phyloP scores from a whole-genome alignment of 2,329 filamentous ascomycete species.

The Alternaria gaisen region DNA sequence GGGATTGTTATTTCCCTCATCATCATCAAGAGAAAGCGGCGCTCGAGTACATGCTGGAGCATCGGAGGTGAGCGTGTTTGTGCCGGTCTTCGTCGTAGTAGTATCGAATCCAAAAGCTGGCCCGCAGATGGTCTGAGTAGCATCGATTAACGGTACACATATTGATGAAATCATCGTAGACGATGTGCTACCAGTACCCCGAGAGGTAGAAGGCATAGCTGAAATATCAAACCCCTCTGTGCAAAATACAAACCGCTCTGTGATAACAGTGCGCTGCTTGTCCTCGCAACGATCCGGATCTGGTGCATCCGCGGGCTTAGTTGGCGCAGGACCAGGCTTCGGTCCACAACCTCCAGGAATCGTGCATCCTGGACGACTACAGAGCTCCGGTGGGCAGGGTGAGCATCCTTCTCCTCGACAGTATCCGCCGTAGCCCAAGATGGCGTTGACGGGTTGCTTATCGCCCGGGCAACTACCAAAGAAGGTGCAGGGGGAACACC shows the following conservation, averaged over 20 bases:
- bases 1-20: slow-evolving; percentile 37
- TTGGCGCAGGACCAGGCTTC: slow-evolving; percentile 27
- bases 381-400: slow-evolving; percentile 30
- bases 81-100: slow-evolving; percentile 16
- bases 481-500: slow-evolving; percentile 24
- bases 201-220: slow-evolving; percentile 9
- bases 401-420: slow-evolving; percentile 27
- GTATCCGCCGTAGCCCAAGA: slow-evolving; percentile 29
- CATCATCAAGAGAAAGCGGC: slow-evolving; percentile 40
- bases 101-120: slow-evolving; percentile 20
- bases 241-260: slow-evolving; percentile 32
- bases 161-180: slow-evolving; percentile 25
- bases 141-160: slow-evolving; percentile 26
- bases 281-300: slow-evolving; percentile 28
- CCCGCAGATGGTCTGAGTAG: slow-evolving; percentile 29
- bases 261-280: slow-evolving; percentile 33
- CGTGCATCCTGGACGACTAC: slow-evolving; percentile 22
- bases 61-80: slow-evolving; percentile 13
- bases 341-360: slow-evolving; percentile 29
- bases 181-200: slow-evolving; percentile 10
- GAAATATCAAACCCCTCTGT: slow-evolving; percentile 24
- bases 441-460: slow-evolving; percentile 9
- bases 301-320: slow-evolving; percentile 14
- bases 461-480: slow-evolving; percentile 28
- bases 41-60: slow-evolving; percentile 31